These are phyloP conservation scores for Aegle marmelos DNA, from an alignment of 345 rosid species.

Conservation along the genomic window DNA sequence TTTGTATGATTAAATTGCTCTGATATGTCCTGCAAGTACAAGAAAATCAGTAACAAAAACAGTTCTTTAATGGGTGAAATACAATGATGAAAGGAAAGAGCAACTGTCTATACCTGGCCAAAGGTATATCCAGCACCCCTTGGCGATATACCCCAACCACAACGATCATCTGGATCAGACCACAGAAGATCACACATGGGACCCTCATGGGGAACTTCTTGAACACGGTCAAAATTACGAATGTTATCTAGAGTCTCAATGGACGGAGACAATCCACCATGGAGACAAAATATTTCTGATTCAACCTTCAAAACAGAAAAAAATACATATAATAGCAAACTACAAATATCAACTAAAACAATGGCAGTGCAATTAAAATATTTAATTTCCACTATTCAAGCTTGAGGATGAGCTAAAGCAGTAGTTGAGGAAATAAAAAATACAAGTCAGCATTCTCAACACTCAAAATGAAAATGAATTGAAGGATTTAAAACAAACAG, in stretches of 20 bases:
- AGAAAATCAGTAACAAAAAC: constrained; percentile 1
- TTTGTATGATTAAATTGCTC: constrained; percentile 94
- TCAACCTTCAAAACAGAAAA: constrained; percentile 60
- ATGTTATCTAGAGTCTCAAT: constrained; percentile 90
- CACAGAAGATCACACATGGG: constrained; percentile 99
- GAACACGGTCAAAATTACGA: constrained; percentile 88
- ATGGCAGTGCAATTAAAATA: background rate
- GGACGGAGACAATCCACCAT: constrained; percentile 91
- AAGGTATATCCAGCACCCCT: constrained; percentile 97
- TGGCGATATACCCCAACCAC: constrained; percentile 98
- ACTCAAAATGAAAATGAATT: background rate
- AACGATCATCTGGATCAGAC: constrained; percentile 96
- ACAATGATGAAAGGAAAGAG: background rate
- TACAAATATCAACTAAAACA: background rate
- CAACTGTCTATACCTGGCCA: constrained; percentile 63
- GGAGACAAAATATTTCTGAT: constrained; percentile 91
- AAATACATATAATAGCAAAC: background rate
- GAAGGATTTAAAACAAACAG: background rate
- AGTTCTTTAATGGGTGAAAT: background rate
- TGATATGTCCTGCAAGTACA: constrained; percentile 72
- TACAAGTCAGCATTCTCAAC: background rate
- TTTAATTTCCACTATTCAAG: background rate
- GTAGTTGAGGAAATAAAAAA: background rate
- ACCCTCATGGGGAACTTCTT: constrained; percentile 98
- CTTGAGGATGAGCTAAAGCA: background rate